Base-by-base conservation (phyloP, 2,329 filamentous ascomycete species). In the Claviceps humidiphila region DNA sequence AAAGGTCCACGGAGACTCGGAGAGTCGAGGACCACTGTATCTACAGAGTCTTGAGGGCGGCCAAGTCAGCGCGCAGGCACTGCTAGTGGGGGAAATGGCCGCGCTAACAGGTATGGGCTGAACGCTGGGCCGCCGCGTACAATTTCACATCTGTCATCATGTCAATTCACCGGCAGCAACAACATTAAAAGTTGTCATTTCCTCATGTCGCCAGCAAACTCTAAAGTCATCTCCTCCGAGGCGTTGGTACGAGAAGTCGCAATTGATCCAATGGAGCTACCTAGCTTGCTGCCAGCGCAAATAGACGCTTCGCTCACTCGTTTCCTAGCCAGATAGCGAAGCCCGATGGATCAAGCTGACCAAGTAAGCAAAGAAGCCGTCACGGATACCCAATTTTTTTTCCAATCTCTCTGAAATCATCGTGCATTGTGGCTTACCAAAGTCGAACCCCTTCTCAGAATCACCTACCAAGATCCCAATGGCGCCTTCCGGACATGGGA, bases 401-500 rank as follows among this genome's bases (percentile, higher is more conserved):
- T n/a, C 5, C 52, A 14, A 34, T 4, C 5, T 14, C 4, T 34
- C 2, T 3, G 26, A 20, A 2, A 16, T 38, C 3, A 16, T 38
- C 3, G 16, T 4, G 22, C n/a, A 13, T 11, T 13, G 26, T 41
- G 17, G 22, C 48, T 50, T 13, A 50, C 6, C 4, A 22, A 24
- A 4, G 3, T 24, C 4, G 11, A 6, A 30, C 20, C 7, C n/a
- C 24, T 37, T 34, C 5, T 30, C 8, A 82, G 79, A 61, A 76
- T 80, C 56, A 77, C 74, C 38, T 89, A 88, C 64, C 70, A 71
- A 52, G 85, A 88, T 60, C 77, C 80, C 20, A 72, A 75, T 38
- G 80, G 79, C 57, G 68, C 70, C 16, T 64, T 70, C 1, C 74
- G 84, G 50, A 79, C 76, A 34, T 89, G 85, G 85, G 85, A 89